These are phyloP conservation scores for Phlebopus sp. DNA, from an alignment of 1,284 basidiomycete genomes.

Conservation along the genomic window DNA sequence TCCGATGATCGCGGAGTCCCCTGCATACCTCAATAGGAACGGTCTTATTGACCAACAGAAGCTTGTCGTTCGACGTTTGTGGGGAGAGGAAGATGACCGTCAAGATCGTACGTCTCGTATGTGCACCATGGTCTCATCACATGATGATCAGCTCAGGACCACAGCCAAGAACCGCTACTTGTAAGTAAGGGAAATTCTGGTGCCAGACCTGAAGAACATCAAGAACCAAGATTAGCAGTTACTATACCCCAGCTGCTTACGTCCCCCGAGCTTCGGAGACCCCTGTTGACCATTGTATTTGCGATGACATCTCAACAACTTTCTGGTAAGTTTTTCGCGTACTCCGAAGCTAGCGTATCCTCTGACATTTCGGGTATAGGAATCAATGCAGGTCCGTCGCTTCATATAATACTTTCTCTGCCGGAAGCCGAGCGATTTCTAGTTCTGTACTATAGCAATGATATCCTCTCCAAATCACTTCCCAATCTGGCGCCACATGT, in stretches of 20 bases:
- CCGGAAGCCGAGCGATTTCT: constrained; percentile 38
- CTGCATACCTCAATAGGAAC: constrained; percentile 56
- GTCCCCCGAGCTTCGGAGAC: constrained; percentile 57
- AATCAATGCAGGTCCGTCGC: constrained; percentile 53
- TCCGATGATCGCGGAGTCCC: constrained; percentile 60
- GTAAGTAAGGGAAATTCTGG: constrained; percentile 34
- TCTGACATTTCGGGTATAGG: constrained; percentile 22
- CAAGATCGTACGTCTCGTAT: constrained; percentile 23
- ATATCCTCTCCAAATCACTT: constrained; percentile 75
- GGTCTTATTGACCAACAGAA: constrained; percentile 52
- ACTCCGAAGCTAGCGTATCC: background rate
- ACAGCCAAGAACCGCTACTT: constrained; percentile 46
- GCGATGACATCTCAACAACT: constrained; percentile 80
- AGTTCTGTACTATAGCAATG: constrained; percentile 88
- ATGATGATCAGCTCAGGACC: constrained; percentile 19
- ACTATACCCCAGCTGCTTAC: constrained; percentile 54
- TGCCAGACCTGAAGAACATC: constrained; percentile 9
- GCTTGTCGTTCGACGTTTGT: constrained; percentile 46
- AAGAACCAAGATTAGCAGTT: constrained; percentile 32
- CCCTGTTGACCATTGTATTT: constrained; percentile 68
- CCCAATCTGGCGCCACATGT: constrained; percentile 77
- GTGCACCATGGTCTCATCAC: constrained; percentile 1
- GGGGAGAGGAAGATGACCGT: constrained; percentile 36
- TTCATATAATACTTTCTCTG: constrained; percentile 12
- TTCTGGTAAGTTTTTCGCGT: constrained; percentile 49